Conservation (phyloP, 352 stramenopile genomes). For the Phytopythium boreale region DNA sequence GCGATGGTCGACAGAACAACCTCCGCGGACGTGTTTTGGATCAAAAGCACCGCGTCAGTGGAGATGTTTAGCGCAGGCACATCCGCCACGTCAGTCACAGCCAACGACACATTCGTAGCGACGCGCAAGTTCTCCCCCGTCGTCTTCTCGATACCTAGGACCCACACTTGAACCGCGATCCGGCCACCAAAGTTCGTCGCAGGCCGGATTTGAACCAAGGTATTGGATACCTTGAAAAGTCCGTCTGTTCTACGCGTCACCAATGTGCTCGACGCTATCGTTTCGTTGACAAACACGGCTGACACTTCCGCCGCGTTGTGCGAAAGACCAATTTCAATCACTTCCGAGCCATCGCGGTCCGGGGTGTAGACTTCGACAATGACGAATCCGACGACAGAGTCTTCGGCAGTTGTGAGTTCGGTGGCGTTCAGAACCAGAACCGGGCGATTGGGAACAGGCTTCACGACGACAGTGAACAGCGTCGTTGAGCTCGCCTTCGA, state of each 20-base stretch:
- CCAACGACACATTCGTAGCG: conserved; percentile 21
- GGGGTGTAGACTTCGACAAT: conserved; percentile 37
- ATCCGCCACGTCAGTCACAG: conserved; percentile 31
- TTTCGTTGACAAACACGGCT: conserved; percentile 26
- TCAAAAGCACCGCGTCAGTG: conserved; percentile 21
- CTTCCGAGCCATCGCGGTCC: conserved; percentile 45
- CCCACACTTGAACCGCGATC: neutral
- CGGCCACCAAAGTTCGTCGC: conserved; percentile 32
- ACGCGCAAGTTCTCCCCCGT: conserved; percentile 21
- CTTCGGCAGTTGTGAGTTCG: conserved; percentile 25
- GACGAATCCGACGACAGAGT: conserved; percentile 24
- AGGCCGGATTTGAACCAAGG: conserved; percentile 27
- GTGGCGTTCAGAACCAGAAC: conserved; percentile 27
- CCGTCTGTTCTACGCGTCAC: conserved; percentile 16
- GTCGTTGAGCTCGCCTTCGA: conserved; percentile 23
- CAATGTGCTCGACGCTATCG: conserved; percentile 12
- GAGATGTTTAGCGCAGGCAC: conserved; percentile 22
- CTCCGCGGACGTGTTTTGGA: conserved; percentile 28
- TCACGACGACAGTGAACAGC: conserved; percentile 30
- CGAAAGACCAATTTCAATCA: conserved; percentile 33
- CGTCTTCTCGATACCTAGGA: conserved; percentile 20
- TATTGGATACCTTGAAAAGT: conserved; percentile 13
- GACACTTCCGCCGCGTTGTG: conserved; percentile 32
- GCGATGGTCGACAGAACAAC: conserved; percentile 24
- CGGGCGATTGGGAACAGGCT: conserved; percentile 34